A percentile compares a stretch with the other conserved stretches of the same genome.
Evolutionary conservation across 495 filamentous ascomycete species (phyloP).

Genomic region (Lophium mytilinum): DNA sequence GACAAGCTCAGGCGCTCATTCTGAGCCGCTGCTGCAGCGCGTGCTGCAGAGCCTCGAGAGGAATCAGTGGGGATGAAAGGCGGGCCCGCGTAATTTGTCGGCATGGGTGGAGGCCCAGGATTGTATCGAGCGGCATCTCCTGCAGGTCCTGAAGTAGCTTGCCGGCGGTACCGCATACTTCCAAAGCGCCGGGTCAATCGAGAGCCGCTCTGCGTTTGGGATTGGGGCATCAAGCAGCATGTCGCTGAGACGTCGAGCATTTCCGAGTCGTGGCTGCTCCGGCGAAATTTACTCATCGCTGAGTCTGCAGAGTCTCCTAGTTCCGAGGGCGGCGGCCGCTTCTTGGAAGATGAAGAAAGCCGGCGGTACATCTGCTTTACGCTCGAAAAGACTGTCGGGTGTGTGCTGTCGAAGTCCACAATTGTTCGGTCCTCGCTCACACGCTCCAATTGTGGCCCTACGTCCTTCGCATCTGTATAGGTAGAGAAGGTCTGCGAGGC

Average conservation of each 20-base stretch:
- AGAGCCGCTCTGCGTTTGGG: not conserved
- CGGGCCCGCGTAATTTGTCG: constrained; percentile 7
- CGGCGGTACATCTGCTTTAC: constrained; percentile 16
- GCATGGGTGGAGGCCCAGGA: constrained; percentile 9
- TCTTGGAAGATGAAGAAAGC: constrained; percentile 17
- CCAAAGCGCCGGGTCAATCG: constrained; percentile 3
- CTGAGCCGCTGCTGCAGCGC: constrained; percentile 19
- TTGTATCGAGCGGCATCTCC: constrained; percentile 19
- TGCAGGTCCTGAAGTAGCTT: constrained; percentile 19
- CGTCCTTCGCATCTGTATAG: constrained; percentile 4
- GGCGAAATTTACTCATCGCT: not conserved
- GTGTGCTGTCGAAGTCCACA: constrained; percentile 2
- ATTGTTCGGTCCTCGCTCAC: constrained; percentile 9
- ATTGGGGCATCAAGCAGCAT: not conserved
- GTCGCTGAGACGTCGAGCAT: not conserved
- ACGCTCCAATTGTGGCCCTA: not conserved
- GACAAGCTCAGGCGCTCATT: constrained; percentile 5
- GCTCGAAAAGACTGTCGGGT: constrained; percentile 5
- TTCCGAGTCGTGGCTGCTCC: not conserved
- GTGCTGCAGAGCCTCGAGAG: constrained; percentile 15
- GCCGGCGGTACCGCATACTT: constrained; percentile 14
- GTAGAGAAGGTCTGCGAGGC: constrained; percentile 20
- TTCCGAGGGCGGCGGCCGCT: not conserved
- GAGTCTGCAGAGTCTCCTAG: not conserved
- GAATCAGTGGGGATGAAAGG: not conserved